A percentile compares a stretch with the other conserved stretches of the same genome.
Evolutionary conservation across 1,284 basidiomycete species (phyloP).

Genomic region (Testicularia cyperi): DNA sequence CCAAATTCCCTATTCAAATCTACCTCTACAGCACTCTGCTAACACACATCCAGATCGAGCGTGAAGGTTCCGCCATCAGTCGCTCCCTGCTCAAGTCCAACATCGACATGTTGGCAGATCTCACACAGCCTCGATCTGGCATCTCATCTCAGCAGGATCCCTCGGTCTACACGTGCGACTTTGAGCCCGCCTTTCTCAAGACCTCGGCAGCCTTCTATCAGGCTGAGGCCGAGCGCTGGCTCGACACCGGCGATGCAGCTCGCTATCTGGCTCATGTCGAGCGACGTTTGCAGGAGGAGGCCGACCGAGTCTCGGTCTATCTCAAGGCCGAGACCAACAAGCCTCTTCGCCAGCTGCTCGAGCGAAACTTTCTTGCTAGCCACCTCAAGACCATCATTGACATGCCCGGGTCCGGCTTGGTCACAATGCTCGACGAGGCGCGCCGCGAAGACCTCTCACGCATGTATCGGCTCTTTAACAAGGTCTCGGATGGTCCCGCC

Average conservation of each 20-base stretch:
- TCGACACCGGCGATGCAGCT: conserved; percentile 76
- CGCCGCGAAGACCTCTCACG: conserved; percentile 76
- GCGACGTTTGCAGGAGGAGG: conserved; percentile 78
- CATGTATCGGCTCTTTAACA: conserved; percentile 75
- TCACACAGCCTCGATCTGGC: conserved; percentile 63
- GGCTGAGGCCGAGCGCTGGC: conserved; percentile 71
- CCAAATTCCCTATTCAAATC: conserved; percentile 71
- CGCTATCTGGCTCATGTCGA: conserved; percentile 85
- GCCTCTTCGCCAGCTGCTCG: conserved; percentile 74
- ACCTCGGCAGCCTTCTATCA: conserved; percentile 81
- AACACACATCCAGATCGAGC: conserved; percentile 83
- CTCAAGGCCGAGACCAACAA: conserved; percentile 74
- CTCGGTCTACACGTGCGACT: conserved; percentile 79
- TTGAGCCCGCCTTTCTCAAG: conserved; percentile 79
- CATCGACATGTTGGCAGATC: conserved; percentile 78
- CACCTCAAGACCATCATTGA: conserved; percentile 76
- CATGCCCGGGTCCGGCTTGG: conserved; percentile 82
- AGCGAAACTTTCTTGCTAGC: conserved; percentile 74
- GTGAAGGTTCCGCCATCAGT: conserved; percentile 87
- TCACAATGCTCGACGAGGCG: conserved; percentile 81
- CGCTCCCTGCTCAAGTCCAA: conserved; percentile 83
- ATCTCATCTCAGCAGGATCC: conserved; percentile 20
- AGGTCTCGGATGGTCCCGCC: conserved; percentile 68
- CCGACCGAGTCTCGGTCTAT: conserved; percentile 84
- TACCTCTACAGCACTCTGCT: conserved; percentile 81